A percentile compares a stretch with the other conserved stretches of the same genome.
Evolutionary conservation across 495 filamentous ascomycete species (phyloP).

Genomic region (Penicillium crystallinum): DNA sequence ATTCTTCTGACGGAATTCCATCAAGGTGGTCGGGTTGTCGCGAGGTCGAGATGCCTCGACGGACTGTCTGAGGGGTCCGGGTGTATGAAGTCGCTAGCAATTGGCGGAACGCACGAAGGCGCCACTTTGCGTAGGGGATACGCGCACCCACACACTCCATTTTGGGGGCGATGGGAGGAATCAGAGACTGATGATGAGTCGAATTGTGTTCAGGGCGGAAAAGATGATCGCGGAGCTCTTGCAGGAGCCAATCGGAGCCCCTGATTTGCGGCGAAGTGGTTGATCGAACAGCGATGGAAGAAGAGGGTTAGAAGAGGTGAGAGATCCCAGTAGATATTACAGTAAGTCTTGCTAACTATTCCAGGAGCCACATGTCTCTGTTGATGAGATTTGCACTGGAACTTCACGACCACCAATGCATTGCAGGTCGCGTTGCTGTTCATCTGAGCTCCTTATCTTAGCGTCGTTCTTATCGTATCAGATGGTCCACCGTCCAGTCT

Average conservation of each 20-base stretch:
- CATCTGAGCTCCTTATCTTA: slow-evolving; percentile 17
- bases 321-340: too few relatives aligned
- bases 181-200: neutral
- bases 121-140: slow-evolving; percentile 33
- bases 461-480: slow-evolving; percentile 12
- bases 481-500: slow-evolving; percentile 7
- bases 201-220: slow-evolving; percentile 5
- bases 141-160: slow-evolving; percentile 29
- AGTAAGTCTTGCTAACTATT: too few relatives aligned
- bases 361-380: too few relatives aligned
- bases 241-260: slow-evolving; percentile 17
- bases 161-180: neutral
- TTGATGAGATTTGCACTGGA: too few relatives aligned
- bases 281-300: neutral
- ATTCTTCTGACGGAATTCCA: neutral
- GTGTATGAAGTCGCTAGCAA: slow-evolving; percentile 13
- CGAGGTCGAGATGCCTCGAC: slow-evolving; percentile 11
- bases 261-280: slow-evolving; percentile 16
- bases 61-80: neutral
- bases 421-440: neutral
- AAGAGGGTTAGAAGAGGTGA: neutral
- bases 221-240: slow-evolving; percentile 5
- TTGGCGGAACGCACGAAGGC: slow-evolving; percentile 25
- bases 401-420: neutral
- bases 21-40: neutral